A percentile compares a stretch with the other conserved stretches of the same genome.
phyloP scores from a whole-genome alignment of 2,329 filamentous ascomycete genomes.

The Septoria petroselini region DNA sequence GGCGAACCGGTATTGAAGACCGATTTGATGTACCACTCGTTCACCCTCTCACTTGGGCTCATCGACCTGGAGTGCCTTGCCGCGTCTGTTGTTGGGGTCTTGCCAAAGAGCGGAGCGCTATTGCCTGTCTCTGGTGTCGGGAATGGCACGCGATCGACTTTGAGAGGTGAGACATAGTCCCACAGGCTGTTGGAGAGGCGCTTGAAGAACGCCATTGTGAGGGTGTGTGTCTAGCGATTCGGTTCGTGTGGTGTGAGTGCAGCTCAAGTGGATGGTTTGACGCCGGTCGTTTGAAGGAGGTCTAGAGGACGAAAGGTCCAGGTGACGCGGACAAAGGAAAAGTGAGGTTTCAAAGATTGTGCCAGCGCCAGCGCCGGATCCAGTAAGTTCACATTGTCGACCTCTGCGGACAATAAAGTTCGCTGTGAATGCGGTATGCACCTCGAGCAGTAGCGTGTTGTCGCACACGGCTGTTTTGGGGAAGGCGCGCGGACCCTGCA shows the following conservation, averaged over 20 bases:
- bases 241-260: not conserved
- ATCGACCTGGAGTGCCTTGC: constrained; percentile 30
- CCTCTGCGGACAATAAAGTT: too few species aligned
- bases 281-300: not conserved
- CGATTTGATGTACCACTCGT: constrained; percentile 26
- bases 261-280: not conserved
- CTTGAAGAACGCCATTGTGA: constrained; percentile 28
- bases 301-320: not conserved
- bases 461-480: too few species aligned
- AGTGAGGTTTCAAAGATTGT: constrained; percentile 6
- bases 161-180: constrained; percentile 45
- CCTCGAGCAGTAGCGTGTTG: too few species aligned
- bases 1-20: constrained; percentile 9
- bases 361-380: constrained; percentile 9
- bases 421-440: too few species aligned
- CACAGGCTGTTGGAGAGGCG: constrained; percentile 41
- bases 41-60: constrained; percentile 36
- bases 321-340: constrained; percentile 6
- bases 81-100: constrained; percentile 21
- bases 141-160: constrained; percentile 37
- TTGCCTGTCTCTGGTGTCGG: constrained; percentile 20
- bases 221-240: not conserved
- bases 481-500: too few species aligned
- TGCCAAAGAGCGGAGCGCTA: constrained; percentile 16
- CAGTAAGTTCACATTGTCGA: too few species aligned